phyloP scores from a whole-genome alignment of 2,329 filamentous ascomycete genomes.

The Fusarium irregulare region DNA sequence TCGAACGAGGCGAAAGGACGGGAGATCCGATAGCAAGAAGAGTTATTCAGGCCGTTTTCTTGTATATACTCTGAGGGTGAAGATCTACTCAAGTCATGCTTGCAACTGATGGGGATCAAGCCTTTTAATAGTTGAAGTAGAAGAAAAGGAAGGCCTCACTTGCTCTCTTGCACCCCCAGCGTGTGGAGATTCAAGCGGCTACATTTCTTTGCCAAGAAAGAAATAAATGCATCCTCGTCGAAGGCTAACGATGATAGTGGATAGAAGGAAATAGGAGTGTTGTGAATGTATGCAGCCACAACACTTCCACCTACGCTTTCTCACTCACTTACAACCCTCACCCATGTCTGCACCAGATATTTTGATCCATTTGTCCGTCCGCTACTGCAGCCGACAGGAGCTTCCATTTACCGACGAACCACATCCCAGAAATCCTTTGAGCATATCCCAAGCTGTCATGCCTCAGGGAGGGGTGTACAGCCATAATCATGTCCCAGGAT shows the following conservation, averaged over 20 bases:
- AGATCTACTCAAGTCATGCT: background rate
- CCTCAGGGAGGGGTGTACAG: conserved; percentile 16
- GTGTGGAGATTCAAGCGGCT: conserved; percentile 23
- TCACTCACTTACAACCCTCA: background rate
- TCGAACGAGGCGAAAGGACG: conserved; percentile 31
- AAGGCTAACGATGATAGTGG: background rate
- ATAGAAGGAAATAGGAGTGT: conserved; percentile 6
- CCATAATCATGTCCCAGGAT: background rate
- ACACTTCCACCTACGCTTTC: background rate
- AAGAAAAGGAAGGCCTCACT: conserved; percentile 18
- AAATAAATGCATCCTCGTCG: background rate
- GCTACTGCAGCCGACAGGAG: conserved; percentile 25
- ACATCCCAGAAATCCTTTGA: conserved; percentile 6
- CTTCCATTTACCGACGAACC: conserved; percentile 23
- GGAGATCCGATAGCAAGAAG: conserved; percentile 13
- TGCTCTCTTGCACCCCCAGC: conserved; percentile 5
- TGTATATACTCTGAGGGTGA: background rate
- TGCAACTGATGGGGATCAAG: background rate
- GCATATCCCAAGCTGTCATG: conserved; percentile 8
- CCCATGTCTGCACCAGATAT: conserved; percentile 16
- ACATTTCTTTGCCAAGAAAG: conserved; percentile 26
- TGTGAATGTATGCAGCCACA: conserved; percentile 18
- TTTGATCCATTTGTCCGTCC: conserved; percentile 40
- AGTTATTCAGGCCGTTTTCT: conserved; percentile 2
- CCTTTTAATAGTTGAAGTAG: conserved; percentile 34